Percentiles rank a stretch among this genome's conserved stretches.
Conservation (phyloP, 2,329 filamentous ascomycete genomes). For the Ascochyta rabiei region DNA sequence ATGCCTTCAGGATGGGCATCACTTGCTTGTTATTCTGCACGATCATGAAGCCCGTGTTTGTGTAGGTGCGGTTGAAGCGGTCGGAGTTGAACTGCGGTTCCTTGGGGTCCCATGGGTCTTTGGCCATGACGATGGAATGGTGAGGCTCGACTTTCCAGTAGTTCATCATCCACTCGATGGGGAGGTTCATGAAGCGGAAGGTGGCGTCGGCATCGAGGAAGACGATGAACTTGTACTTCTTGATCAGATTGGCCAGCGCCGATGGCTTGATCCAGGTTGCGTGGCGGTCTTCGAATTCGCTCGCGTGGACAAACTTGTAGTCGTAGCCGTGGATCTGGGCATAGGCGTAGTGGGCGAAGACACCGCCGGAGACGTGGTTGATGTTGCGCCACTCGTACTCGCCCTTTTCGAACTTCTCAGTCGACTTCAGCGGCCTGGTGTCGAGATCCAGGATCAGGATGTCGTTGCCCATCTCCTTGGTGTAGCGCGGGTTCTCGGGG, state of each 20-base stretch:
- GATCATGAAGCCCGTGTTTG: slow-evolving; percentile 62
- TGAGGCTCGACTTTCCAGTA: slow-evolving; percentile 54
- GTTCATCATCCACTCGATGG: slow-evolving; percentile 59
- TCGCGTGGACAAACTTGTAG: slow-evolving; percentile 55
- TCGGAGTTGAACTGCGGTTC: slow-evolving; percentile 50
- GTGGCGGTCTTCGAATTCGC: slow-evolving; percentile 49
- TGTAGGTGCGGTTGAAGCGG: slow-evolving; percentile 50
- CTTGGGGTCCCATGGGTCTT: slow-evolving; percentile 49
- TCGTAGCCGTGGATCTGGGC: slow-evolving; percentile 57
- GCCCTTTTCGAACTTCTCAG: slow-evolving; percentile 39
- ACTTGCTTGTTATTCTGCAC: slow-evolving; percentile 59
- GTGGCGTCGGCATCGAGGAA: slow-evolving; percentile 58
- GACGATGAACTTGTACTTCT: slow-evolving; percentile 53
- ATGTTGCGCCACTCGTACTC: slow-evolving; percentile 46
- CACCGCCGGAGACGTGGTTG: slow-evolving; percentile 44
- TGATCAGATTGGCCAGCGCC: slow-evolving; percentile 46
- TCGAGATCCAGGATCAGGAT: slow-evolving; percentile 46
- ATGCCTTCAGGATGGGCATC: slow-evolving; percentile 57
- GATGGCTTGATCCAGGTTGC: slow-evolving; percentile 57
- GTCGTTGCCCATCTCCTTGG: slow-evolving; percentile 42
- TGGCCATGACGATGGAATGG: slow-evolving; percentile 54
- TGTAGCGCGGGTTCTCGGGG: slow-evolving; percentile 40
- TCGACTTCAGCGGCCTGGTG: slow-evolving; percentile 42
- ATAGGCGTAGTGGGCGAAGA: slow-evolving; percentile 49
- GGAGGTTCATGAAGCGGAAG: slow-evolving; percentile 54